Evolutionary conservation across 1,139 yeast genomes (phyloP).

Genomic region (Keqinozyma sinolaborantium): DNA sequence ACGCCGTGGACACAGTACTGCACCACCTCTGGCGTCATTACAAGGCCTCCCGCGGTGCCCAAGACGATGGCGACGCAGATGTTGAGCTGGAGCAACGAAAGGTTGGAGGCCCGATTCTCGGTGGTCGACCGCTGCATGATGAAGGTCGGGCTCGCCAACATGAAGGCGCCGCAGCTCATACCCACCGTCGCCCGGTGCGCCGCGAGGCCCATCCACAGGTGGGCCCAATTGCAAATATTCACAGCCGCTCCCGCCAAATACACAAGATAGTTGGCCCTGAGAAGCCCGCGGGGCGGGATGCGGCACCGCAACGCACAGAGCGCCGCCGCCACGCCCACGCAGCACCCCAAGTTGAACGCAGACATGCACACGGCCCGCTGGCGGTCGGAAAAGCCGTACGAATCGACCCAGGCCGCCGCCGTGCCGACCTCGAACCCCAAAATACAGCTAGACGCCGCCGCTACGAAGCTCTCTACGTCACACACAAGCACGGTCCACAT

Average conservation of each 20-base stretch:
- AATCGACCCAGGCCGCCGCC: constrained; percentile 18
- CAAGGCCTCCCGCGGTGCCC: constrained; percentile 14
- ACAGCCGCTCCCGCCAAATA: constrained; percentile 7
- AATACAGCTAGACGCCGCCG: constrained; percentile 8
- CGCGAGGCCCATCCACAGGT: constrained; percentile 6
- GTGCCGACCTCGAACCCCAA: constrained; percentile 39
- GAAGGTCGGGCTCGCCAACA: constrained; percentile 25
- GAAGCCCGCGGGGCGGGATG: constrained; percentile 1
- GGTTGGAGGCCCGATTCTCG: constrained; percentile 13
- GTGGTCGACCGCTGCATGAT: constrained; percentile 17
- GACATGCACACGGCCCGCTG: constrained; percentile 22
- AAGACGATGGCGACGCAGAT: constrained; percentile 20
- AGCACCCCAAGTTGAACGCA: constrained; percentile 27
- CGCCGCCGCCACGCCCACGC: constrained; percentile 12
- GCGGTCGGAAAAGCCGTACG: constrained; percentile 7
- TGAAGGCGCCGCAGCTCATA: constrained; percentile 21
- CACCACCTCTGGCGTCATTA: constrained; percentile 5
- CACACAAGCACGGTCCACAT: not conserved
- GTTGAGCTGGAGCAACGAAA: constrained; percentile 21
- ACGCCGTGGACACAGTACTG: constrained; percentile 5
- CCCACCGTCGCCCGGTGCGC: constrained; percentile 24
- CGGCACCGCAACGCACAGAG: not conserved
- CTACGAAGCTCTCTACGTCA: not conserved
- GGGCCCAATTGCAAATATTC: constrained; percentile 7
- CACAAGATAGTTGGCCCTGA: constrained; percentile 6